A percentile compares a stretch with the other conserved stretches of the same genome.
Conservation (phyloP, 305 asterid genomes). For the Nicotiana rustica region DNA sequence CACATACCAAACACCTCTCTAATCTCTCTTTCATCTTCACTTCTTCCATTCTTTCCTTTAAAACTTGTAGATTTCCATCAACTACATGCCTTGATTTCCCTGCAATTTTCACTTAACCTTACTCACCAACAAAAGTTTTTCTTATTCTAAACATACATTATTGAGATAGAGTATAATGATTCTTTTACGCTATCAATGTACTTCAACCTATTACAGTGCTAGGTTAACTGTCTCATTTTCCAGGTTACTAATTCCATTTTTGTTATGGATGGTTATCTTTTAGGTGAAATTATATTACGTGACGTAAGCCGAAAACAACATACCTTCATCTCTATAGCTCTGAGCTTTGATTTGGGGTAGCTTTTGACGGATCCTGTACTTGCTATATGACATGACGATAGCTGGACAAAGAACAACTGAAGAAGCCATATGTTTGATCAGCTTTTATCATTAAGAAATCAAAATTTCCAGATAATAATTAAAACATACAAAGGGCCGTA, state of each 20-base stretch:
- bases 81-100: constrained; percentile 53
- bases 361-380: constrained; percentile 30
- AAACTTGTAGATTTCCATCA: constrained; percentile 52
- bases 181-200: neutral
- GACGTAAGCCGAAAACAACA: neutral
- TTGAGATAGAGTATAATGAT: too few species aligned
- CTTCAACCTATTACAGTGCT: neutral
- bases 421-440: constrained; percentile 43
- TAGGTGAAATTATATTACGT: too few species aligned
- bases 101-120: constrained; percentile 22
- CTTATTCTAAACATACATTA: neutral
- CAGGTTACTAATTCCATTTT: neutral
- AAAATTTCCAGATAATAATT: neutral
- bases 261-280: neutral
- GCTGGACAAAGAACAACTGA: constrained; percentile 36
- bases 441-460: neutral
- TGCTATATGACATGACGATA: constrained; percentile 41
- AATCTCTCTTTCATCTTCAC: constrained; percentile 53
- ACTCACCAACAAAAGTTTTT: neutral
- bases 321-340: constrained; percentile 60
- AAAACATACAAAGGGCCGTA: neutral
- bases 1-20: constrained; percentile 51
- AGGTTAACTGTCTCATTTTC: neutral
- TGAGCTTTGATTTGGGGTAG: constrained; percentile 61
- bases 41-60: constrained; percentile 58